Conservation (phyloP, 2,329 filamentous ascomycete species). For the Trichoderma polysporum region DNA sequence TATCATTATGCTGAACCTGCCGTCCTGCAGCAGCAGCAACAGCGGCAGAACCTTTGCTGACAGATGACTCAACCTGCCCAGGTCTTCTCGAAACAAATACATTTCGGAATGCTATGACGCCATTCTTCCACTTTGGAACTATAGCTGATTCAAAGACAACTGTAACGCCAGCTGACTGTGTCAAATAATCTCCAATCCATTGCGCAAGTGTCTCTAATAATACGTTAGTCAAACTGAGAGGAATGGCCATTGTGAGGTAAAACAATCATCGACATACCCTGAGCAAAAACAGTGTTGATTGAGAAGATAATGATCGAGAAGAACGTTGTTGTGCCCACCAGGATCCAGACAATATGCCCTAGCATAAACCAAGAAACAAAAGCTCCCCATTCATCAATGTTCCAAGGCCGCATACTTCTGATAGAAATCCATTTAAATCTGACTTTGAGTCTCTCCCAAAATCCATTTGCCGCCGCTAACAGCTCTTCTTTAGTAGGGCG, state of each 20-base stretch:
- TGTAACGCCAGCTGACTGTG: constrained; percentile 86
- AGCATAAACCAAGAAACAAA: constrained; percentile 93
- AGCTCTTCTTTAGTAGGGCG: constrained; percentile 92
- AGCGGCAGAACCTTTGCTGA: constrained; percentile 89
- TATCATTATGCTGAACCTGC: constrained; percentile 40
- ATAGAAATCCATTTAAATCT: constrained; percentile 99
- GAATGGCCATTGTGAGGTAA: not conserved
- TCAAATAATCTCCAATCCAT: constrained; percentile 94
- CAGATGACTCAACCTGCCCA: constrained; percentile 75
- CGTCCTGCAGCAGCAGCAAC: constrained; percentile 68
- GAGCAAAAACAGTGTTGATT: constrained; percentile 94
- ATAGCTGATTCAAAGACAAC: constrained; percentile 98
- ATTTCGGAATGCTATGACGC: constrained; percentile 94
- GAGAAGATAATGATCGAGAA: constrained; percentile 87
- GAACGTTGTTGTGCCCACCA: constrained; percentile 97
- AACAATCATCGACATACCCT: constrained; percentile 57
- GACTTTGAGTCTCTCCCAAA: constrained; percentile 85
- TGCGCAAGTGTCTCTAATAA: constrained; percentile 80
- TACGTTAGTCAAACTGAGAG: constrained; percentile 24
- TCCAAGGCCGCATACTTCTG: constrained; percentile 88
- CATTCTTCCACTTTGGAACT: constrained; percentile 91
- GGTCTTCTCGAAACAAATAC: constrained; percentile 93
- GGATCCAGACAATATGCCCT: constrained; percentile 90
- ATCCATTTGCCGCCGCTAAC: constrained; percentile 84
- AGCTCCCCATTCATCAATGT: constrained; percentile 91